These are phyloP conservation scores for Pichia sp. DNA, from an alignment of 1,139 yeast genomes.

Conservation along the genomic window DNA sequence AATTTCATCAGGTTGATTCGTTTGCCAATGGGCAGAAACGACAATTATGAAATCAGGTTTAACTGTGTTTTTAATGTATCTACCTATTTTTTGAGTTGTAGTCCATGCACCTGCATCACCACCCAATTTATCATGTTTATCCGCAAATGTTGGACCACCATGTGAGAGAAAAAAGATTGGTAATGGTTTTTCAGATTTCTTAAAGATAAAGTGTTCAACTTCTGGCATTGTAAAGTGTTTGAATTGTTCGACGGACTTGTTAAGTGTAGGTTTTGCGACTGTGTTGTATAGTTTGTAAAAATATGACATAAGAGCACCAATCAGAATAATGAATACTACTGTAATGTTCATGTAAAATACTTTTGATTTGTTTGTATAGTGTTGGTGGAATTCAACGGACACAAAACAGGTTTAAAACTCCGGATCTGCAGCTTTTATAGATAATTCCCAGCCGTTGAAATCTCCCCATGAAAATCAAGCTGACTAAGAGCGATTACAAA, in stretches of 20 bases:
- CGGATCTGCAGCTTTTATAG: too few relatives aligned
- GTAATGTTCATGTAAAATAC: neutral
- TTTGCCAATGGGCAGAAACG: constrained; percentile 77
- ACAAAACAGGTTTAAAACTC: too few relatives aligned
- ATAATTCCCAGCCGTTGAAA: too few relatives aligned
- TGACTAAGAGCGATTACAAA: neutral
- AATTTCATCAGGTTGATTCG: constrained; percentile 35
- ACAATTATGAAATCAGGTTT: constrained; percentile 62
- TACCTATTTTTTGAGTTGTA: constrained; percentile 45
- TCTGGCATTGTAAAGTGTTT: constrained; percentile 14
- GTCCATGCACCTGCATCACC: constrained; percentile 57
- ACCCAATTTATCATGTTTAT: constrained; percentile 41
- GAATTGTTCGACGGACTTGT: constrained; percentile 7
- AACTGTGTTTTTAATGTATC: constrained; percentile 38
- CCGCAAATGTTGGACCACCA: constrained; percentile 68
- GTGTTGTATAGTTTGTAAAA: constrained; percentile 12
- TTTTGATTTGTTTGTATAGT: too few relatives aligned
- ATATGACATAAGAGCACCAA: constrained; percentile 15
- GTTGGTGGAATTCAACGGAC: too few relatives aligned
- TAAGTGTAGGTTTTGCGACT: neutral
- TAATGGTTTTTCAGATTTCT: constrained; percentile 20
- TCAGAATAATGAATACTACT: neutral
- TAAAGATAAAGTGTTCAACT: constrained; percentile 18
- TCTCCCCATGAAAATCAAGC: neutral
- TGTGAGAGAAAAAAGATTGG: constrained; percentile 69